Conservation (phyloP, 2,329 filamentous ascomycete genomes). For the Amylocarpus encephaloides region DNA sequence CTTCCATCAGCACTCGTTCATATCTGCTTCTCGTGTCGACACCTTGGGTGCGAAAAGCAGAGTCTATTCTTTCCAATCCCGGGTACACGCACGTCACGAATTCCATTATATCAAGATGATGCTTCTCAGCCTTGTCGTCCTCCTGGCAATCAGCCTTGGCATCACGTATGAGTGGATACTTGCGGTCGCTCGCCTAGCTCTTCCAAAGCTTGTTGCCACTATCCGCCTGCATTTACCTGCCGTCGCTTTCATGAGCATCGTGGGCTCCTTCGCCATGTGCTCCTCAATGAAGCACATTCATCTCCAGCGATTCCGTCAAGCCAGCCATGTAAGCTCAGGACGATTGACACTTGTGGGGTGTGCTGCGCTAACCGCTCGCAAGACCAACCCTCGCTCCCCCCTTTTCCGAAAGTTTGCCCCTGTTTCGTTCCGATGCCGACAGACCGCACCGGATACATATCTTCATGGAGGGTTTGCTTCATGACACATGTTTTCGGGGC, state of each 20-base stretch:
- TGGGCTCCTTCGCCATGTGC: constrained; percentile 17
- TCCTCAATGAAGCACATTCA: constrained; percentile 17
- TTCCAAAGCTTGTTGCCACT: background rate
- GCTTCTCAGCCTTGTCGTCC: constrained; percentile 2
- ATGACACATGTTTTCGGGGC: background rate
- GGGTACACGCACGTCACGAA: background rate
- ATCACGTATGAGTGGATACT: constrained; percentile 11
- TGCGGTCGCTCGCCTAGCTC: background rate
- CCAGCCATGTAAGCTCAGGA: background rate
- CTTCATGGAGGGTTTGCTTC: background rate
- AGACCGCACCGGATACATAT: background rate
- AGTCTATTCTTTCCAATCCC: background rate
- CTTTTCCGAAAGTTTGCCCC: background rate
- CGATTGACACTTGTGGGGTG: background rate
- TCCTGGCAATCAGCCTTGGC: constrained; percentile 6
- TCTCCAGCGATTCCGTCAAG: background rate
- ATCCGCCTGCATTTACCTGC: constrained; percentile 32
- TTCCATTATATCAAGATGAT: background rate
- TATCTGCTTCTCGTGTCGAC: background rate
- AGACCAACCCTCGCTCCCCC: background rate
- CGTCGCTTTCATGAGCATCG: constrained; percentile 20
- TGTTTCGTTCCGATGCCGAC: background rate
- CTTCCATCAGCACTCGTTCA: constrained; percentile 4
- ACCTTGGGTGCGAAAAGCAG: background rate
- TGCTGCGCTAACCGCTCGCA: background rate